Evolutionary conservation across 176 grass and related monocot genomes (phyloP), one percentile per base, ranked within the genome.

Genomic region (Zea luxurians): DNA sequence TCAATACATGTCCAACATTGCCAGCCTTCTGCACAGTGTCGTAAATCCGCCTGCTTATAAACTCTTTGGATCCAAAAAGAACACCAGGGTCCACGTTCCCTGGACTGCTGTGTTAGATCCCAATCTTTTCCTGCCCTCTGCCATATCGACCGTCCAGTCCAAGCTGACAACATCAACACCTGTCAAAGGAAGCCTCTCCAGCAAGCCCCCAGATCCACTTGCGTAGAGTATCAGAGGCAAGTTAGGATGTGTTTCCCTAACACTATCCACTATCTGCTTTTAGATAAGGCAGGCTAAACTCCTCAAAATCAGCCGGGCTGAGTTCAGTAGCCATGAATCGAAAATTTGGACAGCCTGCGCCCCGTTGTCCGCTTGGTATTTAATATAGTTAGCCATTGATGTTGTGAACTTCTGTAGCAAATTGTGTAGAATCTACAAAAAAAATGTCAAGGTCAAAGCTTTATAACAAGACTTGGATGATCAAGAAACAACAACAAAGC

Each of bases 101-200:
- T 98, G 95, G 58, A 98, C 95, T 4, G 91, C 95, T 61, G 94
- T 74, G 37, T 94, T 85, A 44, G 87, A 83, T 78, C 95, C 95
- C 91, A 98, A 70, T 68, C 95, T 83, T 90, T 61, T 89, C 57
- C 95, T 85, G 4, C 95, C 95, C 75, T 98, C 95, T 50, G 87
- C 95, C 89, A 98, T 98, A 80, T 98, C 95, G 47, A 98, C 95
- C 0, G 89, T 94, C 95, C 95, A 98, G 78, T 98, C 95, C 76
- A 98, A 91, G 75, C 91, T 98, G 13, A 98, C 91, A 73, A 98
- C 95, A 80, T 98, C 95, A 40, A 94, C 89, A 43, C 95, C 89
- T 41, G 91, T 90, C 65, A 86, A 87, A 46, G 91, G 88, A 80
- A 94, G 85, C 71, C 95, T 86, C 83, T 98, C 95, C 48, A 98